Evolutionary conservation across 2,329 filamentous ascomycete species (phyloP), one percentile per base, ranked within the genome.

Genomic region (Verticillium nonalfalfae): DNA sequence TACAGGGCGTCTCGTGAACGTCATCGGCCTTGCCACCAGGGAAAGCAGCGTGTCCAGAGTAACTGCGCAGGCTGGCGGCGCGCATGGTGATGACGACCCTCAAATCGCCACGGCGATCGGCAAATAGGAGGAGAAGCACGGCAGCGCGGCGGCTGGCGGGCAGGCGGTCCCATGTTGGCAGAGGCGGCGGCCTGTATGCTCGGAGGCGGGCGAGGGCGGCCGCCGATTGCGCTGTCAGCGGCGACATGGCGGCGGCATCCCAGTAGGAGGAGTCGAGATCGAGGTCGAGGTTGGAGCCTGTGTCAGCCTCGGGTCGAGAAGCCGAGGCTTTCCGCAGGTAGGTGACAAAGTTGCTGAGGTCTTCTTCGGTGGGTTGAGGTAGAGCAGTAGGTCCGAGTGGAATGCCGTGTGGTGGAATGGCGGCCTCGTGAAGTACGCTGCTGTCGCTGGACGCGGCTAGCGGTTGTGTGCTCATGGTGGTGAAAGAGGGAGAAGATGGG

Each of bases 91-190:
- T 81, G 36, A 90, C 87, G 58, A 89, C 85, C 18, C 86, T 85
- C 62, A 98, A 78, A 67, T 96, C 90, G 50, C 94, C 94, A 64
- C 83, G 80, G 54, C 84, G 83, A 74, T 97, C 94, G 39, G 93
- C 91, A 72, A 95, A 97, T 1, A 98, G 83, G 59, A 98, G 82
- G 57, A 98, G 83, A 60, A 98, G 78, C 50, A 98, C 94, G 31
- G 94, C 93, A 14, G 94, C 94, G 66, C 93, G 86, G 64, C 91
- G 85, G 66, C 79, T 84, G 14, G 82, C 75, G 2, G 86, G 86
- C 34, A 89, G 78, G 21, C 75, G 75, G 69, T 87, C 82, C 86
- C 87, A 89, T 62, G 83, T 71, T 11, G 85, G 78, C 67, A 88
- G 87, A 2, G 83, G 75, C 1, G 86, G 86, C 18, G 86, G 81